Conservation (phyloP, 306 rosid species). For the Dalbergia oliveri region DNA sequence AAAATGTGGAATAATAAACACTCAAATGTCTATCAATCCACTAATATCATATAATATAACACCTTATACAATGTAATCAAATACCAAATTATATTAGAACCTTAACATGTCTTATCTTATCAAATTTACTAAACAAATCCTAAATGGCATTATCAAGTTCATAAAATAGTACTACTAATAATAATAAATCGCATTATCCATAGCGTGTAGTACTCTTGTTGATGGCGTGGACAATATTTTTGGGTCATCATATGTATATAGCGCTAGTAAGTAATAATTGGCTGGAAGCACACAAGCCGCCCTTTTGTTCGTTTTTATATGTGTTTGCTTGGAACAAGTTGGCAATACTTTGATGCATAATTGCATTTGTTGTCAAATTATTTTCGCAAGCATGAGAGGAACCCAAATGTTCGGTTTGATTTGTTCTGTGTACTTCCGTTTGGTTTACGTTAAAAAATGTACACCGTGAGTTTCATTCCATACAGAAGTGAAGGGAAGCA, state of each 20-base stretch:
- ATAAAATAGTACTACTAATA: too few species aligned
- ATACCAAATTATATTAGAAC: too few species aligned
- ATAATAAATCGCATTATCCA: not conserved
- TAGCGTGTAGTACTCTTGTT: not conserved
- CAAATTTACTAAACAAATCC: too few species aligned
- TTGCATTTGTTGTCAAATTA: not conserved
- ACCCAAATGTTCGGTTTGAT: not conserved
- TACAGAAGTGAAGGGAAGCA: not conserved
- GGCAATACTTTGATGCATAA: not conserved
- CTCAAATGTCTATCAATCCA: too few species aligned
- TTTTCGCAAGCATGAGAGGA: not conserved
- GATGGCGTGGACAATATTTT: conserved; percentile 1
- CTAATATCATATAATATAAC: too few species aligned
- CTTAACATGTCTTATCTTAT: too few species aligned
- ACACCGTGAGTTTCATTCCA: not conserved
- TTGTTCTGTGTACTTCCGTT: not conserved
- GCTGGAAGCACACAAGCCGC: conserved; percentile 32
- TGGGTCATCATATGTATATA: not conserved
- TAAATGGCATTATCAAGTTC: too few species aligned
- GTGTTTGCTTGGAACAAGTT: not conserved
- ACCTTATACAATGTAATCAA: too few species aligned
- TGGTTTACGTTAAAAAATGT: not conserved
- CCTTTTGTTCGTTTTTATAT: not conserved
- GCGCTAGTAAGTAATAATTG: not conserved
- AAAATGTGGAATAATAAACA: too few species aligned